phyloP scores from a whole-genome alignment of 306 rosid species.

The Cyclanthera cordifolia region DNA sequence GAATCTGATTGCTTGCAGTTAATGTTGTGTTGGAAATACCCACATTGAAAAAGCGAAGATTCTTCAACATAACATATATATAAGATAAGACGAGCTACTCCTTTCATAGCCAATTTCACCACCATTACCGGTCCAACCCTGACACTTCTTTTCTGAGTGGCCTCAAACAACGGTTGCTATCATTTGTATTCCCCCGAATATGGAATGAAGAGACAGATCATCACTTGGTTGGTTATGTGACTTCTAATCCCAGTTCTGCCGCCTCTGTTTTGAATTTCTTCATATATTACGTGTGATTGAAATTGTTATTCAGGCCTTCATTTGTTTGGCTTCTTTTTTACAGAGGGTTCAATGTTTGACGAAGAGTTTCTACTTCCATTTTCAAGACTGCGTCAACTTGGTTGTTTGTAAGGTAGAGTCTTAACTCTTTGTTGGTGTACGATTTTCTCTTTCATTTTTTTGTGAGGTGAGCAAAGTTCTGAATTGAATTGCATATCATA shows the following conservation, averaged over 20 bases:
- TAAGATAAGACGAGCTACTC: too few relatives aligned
- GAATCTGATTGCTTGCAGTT: slow-evolving; percentile 34
- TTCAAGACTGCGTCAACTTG: slow-evolving; percentile 84
- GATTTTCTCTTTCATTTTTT: slow-evolving; percentile 5
- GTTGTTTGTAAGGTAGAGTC: slow-evolving; percentile 78
- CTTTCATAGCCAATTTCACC: too few relatives aligned
- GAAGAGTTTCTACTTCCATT: slow-evolving; percentile 86
- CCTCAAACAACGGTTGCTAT: slow-evolving; percentile 82
- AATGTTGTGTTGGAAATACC: too few relatives aligned
- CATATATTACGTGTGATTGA: background rate
- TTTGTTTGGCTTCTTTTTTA: slow-evolving; percentile 17
- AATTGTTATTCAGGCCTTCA: slow-evolving; percentile 16
- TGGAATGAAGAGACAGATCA: slow-evolving; percentile 85
- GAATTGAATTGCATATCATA: slow-evolving; percentile 20
- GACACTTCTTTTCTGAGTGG: slow-evolving; percentile 58
- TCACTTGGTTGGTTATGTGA: slow-evolving; percentile 29
- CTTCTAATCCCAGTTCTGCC: too few relatives aligned
- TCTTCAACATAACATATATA: too few relatives aligned
- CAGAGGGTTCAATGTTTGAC: slow-evolving; percentile 77
- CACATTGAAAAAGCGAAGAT: too few relatives aligned
- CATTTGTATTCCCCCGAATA: slow-evolving; percentile 69
- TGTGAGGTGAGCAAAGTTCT: slow-evolving; percentile 14
- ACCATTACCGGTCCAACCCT: slow-evolving; percentile 30
- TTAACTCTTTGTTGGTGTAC: background rate
- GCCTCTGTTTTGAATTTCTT: background rate